phyloP scores from a whole-genome alignment of 2,329 filamentous ascomycete genomes.

The Colletotrichum euphorbiae region DNA sequence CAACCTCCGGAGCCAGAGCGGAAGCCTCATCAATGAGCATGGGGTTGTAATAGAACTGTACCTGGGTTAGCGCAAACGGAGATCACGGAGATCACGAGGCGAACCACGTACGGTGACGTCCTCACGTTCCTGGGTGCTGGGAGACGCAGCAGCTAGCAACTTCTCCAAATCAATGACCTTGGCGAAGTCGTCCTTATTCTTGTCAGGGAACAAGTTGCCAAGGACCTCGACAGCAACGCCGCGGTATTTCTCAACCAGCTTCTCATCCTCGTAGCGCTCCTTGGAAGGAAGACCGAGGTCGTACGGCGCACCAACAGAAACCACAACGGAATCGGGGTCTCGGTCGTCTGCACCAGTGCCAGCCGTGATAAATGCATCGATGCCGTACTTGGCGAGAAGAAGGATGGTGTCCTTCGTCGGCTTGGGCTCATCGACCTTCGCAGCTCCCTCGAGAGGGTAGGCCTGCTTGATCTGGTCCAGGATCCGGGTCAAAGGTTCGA shows the following conservation, averaged over 20 bases:
- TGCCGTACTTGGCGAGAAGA: slow-evolving; percentile 58
- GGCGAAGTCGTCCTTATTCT: slow-evolving; percentile 53
- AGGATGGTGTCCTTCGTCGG: slow-evolving; percentile 56
- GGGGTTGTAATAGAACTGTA: slow-evolving; percentile 73
- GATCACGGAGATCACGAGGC: fast-evolving
- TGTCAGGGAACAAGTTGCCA: slow-evolving; percentile 48
- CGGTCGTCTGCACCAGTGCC: slow-evolving; percentile 57
- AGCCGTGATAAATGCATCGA: slow-evolving; percentile 53
- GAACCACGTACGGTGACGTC: slow-evolving; percentile 64
- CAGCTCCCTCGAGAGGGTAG: slow-evolving; percentile 42
- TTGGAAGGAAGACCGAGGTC: slow-evolving; percentile 71
- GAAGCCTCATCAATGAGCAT: slow-evolving; percentile 67
- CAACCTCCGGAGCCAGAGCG: slow-evolving; percentile 66
- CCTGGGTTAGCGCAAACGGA: background rate
- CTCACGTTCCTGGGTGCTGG: slow-evolving; percentile 67
- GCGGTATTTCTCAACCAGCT: slow-evolving; percentile 64
- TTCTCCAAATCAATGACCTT: slow-evolving; percentile 68
- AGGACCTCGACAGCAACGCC: slow-evolving; percentile 43
- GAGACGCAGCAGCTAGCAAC: slow-evolving; percentile 69
- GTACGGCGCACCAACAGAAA: slow-evolving; percentile 56
- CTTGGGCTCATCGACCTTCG: slow-evolving; percentile 44
- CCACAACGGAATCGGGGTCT: slow-evolving; percentile 52
- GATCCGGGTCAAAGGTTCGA: slow-evolving; percentile 66
- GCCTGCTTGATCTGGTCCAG: slow-evolving; percentile 54
- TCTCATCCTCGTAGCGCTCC: slow-evolving; percentile 68